Evolutionary conservation across 805 yeast genomes (phyloP), one percentile per base, ranked within the genome.

Genomic region (Pichia cabralensis): DNA sequence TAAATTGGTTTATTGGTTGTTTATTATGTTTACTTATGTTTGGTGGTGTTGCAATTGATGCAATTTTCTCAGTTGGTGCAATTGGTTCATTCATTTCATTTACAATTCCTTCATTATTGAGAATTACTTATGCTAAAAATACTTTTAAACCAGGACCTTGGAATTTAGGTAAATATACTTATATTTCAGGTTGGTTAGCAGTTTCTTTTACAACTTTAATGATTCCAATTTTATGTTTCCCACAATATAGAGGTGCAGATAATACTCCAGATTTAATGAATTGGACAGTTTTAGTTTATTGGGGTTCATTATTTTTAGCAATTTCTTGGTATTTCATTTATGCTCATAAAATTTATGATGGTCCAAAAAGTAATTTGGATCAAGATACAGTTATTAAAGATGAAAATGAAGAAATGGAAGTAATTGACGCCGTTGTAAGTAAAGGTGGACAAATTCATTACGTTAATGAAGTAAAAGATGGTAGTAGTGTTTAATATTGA

Each of bases 51-150:
- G 80, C 84, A 31, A 73, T 77, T 44, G 76, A 69, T 21, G 85
- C 85, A 28, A 75, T 76, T 40, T 78, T 78, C 58, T 74, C 82
- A 2, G 80, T 78, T 31, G 82, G 83, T 33, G 84, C 82, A 29
- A 76, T 77, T 47, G 71, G 80, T 11, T 72, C 80, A 1, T 76
- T 76, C 47, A 65, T 77, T 38, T 76, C 84, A 3, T 78, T 77
- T 56, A 65, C 72, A n/a, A 60, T 73, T 45, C 85, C 85, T 10
- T 71, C 76, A 14, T 47, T 72, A 8, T 63, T 77, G 38, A 71
- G 74, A 49, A 68, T 74, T 46, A 69, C 79, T 5, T 70, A 67
- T 46, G 67, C 76, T 3, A 56, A 69, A 37, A 58, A 65, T 25
- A 55, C 61, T 1, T 78, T 77, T 59, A 58, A 58, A 42, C 73